Evolutionary conservation across 164 flowering plant species (phyloP).

Genomic region (Kalanchoe fedtschenkoi): DNA sequence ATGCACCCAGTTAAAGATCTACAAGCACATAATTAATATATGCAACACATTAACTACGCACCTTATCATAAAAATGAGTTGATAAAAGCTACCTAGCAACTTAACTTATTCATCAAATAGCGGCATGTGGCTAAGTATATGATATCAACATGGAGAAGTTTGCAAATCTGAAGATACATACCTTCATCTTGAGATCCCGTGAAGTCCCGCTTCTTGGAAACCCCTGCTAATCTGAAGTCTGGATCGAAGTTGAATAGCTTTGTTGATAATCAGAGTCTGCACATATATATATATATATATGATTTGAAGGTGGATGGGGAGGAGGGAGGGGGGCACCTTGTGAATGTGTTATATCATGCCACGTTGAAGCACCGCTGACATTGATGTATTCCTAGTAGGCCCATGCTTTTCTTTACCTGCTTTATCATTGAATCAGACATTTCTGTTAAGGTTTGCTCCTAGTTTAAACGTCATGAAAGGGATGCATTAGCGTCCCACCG

Average conservation of each 20-base stretch:
- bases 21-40: not conserved
- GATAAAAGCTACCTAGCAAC: not conserved
- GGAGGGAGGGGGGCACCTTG: not conserved
- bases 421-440: not conserved
- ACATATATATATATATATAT: not conserved
- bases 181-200: constrained; percentile 1
- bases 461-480: not conserved
- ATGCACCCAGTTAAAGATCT: constrained; percentile 6
- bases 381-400: not conserved
- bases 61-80: not conserved
- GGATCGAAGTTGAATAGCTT: not conserved
- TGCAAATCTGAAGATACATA: not conserved
- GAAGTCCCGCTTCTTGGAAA: not conserved
- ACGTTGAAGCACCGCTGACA: not conserved
- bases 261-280: not conserved
- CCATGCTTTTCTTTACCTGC: not conserved
- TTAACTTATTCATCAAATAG: not conserved
- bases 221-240: not conserved
- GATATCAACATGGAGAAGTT: not conserved
- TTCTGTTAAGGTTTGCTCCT: not conserved
- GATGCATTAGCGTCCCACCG: not conserved
- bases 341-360: not conserved
- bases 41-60: not conserved
- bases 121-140: not conserved
- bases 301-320: not conserved